Conservation (phyloP, 768 basidiomycete species). For the Favolaschia claudopus region DNA sequence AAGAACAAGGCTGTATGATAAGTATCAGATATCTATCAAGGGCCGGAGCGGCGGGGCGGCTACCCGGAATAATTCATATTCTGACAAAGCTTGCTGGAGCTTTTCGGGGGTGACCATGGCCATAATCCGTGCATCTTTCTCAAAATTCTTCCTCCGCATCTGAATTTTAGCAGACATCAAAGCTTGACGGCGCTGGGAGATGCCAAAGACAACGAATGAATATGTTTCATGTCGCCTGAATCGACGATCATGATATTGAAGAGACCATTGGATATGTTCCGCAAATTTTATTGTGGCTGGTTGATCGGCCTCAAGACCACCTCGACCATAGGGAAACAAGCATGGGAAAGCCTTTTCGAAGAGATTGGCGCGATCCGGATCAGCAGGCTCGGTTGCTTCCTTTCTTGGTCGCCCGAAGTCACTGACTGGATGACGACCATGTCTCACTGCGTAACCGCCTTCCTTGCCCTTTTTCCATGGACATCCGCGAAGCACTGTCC, state of each 20-base stretch:
- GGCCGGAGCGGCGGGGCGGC: no score
- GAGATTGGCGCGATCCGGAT: slow-evolving; percentile 22
- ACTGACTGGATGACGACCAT: slow-evolving; percentile 23
- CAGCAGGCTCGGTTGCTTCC: background rate
- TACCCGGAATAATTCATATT: no score
- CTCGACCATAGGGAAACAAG: slow-evolving; percentile 41
- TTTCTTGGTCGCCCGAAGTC: slow-evolving; percentile 16
- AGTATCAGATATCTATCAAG: no score
- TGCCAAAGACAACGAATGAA: slow-evolving; percentile 39
- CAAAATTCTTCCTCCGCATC: slow-evolving; percentile 35
- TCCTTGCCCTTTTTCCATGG: slow-evolving; percentile 22
- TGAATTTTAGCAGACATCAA: slow-evolving; percentile 39
- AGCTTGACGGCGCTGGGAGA: slow-evolving; percentile 38
- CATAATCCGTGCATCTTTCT: slow-evolving; percentile 30
- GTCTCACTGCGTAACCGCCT: slow-evolving; percentile 34
- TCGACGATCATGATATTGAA: slow-evolving; percentile 37
- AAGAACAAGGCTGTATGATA: no score
- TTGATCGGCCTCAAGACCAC: slow-evolving; percentile 35
- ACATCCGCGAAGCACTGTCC: no score
- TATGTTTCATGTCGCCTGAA: slow-evolving; percentile 43
- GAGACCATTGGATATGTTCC: slow-evolving; percentile 37
- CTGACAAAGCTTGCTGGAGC: slow-evolving; percentile 31
- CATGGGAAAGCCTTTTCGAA: slow-evolving; percentile 32
- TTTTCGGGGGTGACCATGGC: slow-evolving; percentile 29
- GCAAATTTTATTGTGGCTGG: slow-evolving; percentile 15